Conservation (phyloP, 2,329 filamentous ascomycete genomes). For the Diaporthe vexans region DNA sequence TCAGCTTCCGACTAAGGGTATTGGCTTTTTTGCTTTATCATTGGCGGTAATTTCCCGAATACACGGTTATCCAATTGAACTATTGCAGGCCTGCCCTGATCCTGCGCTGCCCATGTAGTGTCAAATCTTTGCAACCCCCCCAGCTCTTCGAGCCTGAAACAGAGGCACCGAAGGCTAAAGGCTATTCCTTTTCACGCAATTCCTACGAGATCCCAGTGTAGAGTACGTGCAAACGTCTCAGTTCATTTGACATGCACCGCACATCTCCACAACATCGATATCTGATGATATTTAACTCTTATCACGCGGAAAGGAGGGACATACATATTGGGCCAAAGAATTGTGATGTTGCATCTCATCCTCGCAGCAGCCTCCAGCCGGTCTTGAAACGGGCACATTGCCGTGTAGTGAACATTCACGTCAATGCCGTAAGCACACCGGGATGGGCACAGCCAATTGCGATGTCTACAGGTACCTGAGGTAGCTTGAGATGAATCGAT, state of each 20-base stretch:
- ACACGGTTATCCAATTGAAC: not conserved
- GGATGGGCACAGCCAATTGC: not conserved
- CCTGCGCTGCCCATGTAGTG: not conserved
- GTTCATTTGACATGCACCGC: not conserved
- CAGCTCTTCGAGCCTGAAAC: constrained; percentile 22
- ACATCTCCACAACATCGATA: not conserved
- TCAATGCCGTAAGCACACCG: not conserved
- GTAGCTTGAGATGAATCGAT: not conserved
- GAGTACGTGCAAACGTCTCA: not conserved
- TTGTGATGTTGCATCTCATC: not conserved
- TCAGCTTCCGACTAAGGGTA: not conserved
- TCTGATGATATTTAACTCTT: not conserved
- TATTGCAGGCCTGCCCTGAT: constrained; percentile 10
- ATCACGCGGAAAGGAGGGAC: not conserved
- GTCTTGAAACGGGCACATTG: not conserved
- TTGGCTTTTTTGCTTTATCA: not conserved
- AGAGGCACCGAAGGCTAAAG: not conserved
- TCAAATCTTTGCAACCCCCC: not conserved
- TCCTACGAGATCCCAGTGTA: not conserved
- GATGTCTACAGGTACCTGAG: not conserved
- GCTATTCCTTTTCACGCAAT: constrained; percentile 21
- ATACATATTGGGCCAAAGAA: not conserved
- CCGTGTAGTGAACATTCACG: not conserved
- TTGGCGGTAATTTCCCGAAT: constrained; percentile 10
- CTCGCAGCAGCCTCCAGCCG: not conserved